These are phyloP conservation scores for Tothia fuscella DNA, from an alignment of 2,329 filamentous ascomycete genomes.

Conservation along the genomic window DNA sequence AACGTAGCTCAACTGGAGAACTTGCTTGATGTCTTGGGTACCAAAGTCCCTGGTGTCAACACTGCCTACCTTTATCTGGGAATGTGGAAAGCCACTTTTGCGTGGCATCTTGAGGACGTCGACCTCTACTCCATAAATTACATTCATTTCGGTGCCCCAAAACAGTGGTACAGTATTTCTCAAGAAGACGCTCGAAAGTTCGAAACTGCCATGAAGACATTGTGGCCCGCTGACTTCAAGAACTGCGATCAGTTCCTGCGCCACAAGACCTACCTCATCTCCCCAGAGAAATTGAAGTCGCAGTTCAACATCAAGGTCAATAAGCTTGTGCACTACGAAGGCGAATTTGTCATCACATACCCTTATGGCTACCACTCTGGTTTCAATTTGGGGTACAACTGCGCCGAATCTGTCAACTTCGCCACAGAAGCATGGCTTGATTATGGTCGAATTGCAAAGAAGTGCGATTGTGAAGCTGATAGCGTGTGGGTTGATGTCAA, in stretches of 20 bases:
- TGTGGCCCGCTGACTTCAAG: slow-evolving; percentile 92
- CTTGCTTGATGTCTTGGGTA: slow-evolving; percentile 82
- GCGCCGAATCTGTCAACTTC: slow-evolving; percentile 97
- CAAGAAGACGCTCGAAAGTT: slow-evolving; percentile 89
- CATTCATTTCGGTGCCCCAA: slow-evolving; percentile 94
- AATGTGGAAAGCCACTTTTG: slow-evolving; percentile 99
- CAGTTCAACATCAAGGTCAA: slow-evolving; percentile 95
- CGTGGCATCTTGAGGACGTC: slow-evolving; percentile 97
- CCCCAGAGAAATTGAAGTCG: slow-evolving; percentile 71
- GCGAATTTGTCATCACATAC: slow-evolving; percentile 97
- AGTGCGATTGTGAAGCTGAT: slow-evolving; percentile 92
- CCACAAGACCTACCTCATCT: slow-evolving; percentile 96
- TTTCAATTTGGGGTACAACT: slow-evolving; percentile 97
- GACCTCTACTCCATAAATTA: slow-evolving; percentile 99
- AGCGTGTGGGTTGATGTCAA: slow-evolving; percentile 97
- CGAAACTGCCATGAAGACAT: slow-evolving; percentile 85
- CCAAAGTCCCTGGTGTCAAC: slow-evolving; percentile 94
- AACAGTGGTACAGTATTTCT: slow-evolving; percentile 99
- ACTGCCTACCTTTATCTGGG: slow-evolving; percentile 95
- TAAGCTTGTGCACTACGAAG: slow-evolving; percentile 86
- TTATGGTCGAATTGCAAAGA: slow-evolving; percentile 90
- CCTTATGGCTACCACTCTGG: slow-evolving; percentile 98
- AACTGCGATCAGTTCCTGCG: slow-evolving; percentile 91
- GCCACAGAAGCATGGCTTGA: slow-evolving; percentile 90
- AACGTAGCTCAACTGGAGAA: slow-evolving; percentile 94